Conservation (phyloP, 163 green algal genomes). For the Chloroidium sp. region DNA sequence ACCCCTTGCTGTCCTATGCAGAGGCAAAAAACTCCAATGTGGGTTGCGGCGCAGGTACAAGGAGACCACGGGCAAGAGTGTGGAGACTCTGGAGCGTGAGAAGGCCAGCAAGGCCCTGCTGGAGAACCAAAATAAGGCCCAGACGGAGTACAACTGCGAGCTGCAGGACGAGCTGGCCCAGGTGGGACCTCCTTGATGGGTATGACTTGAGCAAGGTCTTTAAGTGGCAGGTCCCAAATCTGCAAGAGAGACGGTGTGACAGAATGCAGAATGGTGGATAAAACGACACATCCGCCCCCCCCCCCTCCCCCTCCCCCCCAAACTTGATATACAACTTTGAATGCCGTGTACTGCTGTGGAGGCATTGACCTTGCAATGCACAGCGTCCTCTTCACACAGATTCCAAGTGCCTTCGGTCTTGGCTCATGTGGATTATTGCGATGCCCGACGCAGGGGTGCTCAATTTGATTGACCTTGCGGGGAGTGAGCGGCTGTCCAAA, state of each 20-base stretch:
- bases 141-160: conserved; percentile 36
- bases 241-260: not conserved
- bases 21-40: not conserved
- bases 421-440: not conserved
- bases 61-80: conserved; percentile 49
- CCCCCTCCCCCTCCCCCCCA: too few species aligned
- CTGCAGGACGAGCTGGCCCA: conserved; percentile 52
- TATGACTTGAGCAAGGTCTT: too few species aligned
- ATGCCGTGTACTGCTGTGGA: too few species aligned
- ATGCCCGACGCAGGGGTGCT: conserved; percentile 44
- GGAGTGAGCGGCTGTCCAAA: conserved; percentile 81
- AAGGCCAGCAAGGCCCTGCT: conserved; percentile 48
- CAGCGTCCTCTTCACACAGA: not conserved
- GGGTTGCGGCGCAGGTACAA: conserved; percentile 22
- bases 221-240: not conserved
- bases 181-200: not conserved
- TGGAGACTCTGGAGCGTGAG: conserved; percentile 58
- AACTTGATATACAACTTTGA: too few species aligned
- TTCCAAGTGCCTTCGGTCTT: not conserved
- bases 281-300: conserved; percentile 9
- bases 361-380: not conserved
- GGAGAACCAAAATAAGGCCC: conserved; percentile 31
- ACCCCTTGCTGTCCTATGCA: not conserved
- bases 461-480: conserved; percentile 92
- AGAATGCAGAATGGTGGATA: not conserved